Evolutionary conservation across 257 asterid genomes (phyloP).

Genomic region (Phtheirospermum japonicum): DNA sequence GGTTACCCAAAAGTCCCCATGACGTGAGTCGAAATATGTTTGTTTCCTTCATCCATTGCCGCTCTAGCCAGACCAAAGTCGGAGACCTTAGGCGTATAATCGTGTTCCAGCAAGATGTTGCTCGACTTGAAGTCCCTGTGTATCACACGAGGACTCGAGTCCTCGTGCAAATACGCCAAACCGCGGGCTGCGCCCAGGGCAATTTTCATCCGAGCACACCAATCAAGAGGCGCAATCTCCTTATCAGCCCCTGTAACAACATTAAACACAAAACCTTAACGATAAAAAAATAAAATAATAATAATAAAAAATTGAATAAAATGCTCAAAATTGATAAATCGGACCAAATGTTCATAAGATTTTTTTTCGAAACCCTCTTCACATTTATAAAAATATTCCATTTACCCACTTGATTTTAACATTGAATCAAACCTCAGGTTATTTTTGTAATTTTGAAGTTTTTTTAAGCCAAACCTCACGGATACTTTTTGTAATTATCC

Average conservation of each 20-base stretch:
- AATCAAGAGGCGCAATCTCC: slow-evolving; percentile 67
- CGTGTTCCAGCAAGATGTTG: slow-evolving; percentile 79
- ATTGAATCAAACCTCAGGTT: neutral
- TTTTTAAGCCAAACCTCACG: neutral
- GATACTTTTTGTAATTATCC: too few species aligned
- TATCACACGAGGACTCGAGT: slow-evolving; percentile 93
- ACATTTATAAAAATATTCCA: too few species aligned
- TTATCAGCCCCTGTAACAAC: slow-evolving; percentile 57
- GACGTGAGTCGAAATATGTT: slow-evolving; percentile 82
- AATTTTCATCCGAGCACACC: slow-evolving; percentile 80
- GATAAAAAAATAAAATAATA: too few species aligned
- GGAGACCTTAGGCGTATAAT: slow-evolving; percentile 85
- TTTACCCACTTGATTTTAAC: too few species aligned
- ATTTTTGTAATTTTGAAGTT: neutral
- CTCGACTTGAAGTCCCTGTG: slow-evolving; percentile 96
- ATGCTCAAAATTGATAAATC: neutral
- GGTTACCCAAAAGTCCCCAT: slow-evolving; percentile 97
- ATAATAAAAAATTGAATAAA: too few species aligned
- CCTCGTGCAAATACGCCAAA: slow-evolving; percentile 90
- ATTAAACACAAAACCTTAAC: neutral
- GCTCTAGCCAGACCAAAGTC: slow-evolving; percentile 94
- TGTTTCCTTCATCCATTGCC: slow-evolving; percentile 72
- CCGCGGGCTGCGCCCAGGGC: slow-evolving; percentile 94
- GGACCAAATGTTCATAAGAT: neutral
- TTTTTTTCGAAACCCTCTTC: too few species aligned